Base-by-base conservation (phyloP, 2,329 filamentous ascomycete species). In the Talaromyces sp. region DNA sequence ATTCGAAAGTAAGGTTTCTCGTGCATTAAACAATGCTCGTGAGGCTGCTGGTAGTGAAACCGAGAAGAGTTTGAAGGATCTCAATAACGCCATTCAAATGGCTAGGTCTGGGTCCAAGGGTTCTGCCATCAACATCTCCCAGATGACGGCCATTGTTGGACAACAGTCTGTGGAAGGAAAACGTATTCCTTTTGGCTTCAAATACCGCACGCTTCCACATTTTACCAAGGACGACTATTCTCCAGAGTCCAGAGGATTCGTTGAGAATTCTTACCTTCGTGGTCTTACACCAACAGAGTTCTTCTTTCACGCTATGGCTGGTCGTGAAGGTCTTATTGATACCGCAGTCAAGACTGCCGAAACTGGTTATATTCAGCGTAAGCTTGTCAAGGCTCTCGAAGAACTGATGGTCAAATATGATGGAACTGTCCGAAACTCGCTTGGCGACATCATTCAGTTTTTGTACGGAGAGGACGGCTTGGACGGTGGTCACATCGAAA, bases 291-390 rank as follows among this genome's bases (percentile, higher is more conserved):
- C 95, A 0, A 90, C 91, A 0, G 95, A 99, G 72, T 99, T 99
- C 82, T 99, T 97, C 83, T 99, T 99, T 86, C 95, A 99, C 86
- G 95, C 95, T 75, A 99, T 99, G 95, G 95, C 95, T 84, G 95
- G 95, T 92, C 89, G 95, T 83, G 95, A 99, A 81, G 95, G 95
- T 96, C 85, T 99, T 63, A 99, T 99, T 72, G 95, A 99, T 85
- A 99, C 95, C 61, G 95, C 95, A 70, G 96, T 99, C 81, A 99
- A 99, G 86, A 99, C 95, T 69, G 95, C 95, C 22, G 96, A 99
- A 80, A 99, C 96, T 65, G 95, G 95, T 81, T 99, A 99, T 78
- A 99, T 99, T 70, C 96, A 99, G 80, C 92, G 95, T 81, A 93
- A 96, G 84, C 86, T 99, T 54, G 95, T 99, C 74, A 99, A 99